Percentiles rank a stretch among this genome's conserved stretches.
Conservation (phyloP, 305 asterid species). For the Fraxinus velutina region DNA sequence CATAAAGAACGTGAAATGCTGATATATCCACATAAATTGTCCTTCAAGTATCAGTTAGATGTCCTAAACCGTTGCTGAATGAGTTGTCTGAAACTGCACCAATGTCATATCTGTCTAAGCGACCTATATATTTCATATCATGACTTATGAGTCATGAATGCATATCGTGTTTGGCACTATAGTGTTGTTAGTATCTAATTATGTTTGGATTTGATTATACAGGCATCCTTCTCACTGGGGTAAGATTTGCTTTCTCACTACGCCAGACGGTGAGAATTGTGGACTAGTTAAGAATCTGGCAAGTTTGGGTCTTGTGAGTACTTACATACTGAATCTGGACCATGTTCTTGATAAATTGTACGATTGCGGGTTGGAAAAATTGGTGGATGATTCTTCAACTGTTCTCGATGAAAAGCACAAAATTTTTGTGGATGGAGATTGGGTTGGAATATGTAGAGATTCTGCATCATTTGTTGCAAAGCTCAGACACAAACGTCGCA, state of each 20-base stretch:
- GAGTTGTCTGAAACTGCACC: neutral
- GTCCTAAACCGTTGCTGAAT: neutral
- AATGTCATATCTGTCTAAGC: neutral
- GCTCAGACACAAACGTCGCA: constrained; percentile 73
- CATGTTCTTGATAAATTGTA: constrained; percentile 41
- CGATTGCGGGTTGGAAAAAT: constrained; percentile 69
- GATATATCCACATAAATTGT: neutral
- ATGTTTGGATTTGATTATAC: constrained; percentile 30
- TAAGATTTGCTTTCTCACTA: constrained; percentile 85
- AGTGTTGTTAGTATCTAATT: constrained; percentile 16
- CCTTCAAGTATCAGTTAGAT: neutral
- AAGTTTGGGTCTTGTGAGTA: constrained; percentile 80
- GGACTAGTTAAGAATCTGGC: constrained; percentile 94
- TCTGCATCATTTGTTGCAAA: constrained; percentile 62
- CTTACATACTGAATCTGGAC: constrained; percentile 40
- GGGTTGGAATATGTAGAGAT: constrained; percentile 81
- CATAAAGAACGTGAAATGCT: neutral
- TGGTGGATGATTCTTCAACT: constrained; percentile 50
- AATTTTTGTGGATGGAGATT: constrained; percentile 80
- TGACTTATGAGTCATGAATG: neutral
- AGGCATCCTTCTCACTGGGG: constrained; percentile 99
- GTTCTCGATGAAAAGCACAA: constrained; percentile 51
- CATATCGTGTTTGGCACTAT: constrained; percentile 2
- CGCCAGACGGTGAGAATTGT: constrained; percentile 97
- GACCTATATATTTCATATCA: neutral